These are phyloP conservation scores for Magnolia kwangsiensis DNA, from an alignment of 164 flowering plant species.

Conservation along the genomic window DNA sequence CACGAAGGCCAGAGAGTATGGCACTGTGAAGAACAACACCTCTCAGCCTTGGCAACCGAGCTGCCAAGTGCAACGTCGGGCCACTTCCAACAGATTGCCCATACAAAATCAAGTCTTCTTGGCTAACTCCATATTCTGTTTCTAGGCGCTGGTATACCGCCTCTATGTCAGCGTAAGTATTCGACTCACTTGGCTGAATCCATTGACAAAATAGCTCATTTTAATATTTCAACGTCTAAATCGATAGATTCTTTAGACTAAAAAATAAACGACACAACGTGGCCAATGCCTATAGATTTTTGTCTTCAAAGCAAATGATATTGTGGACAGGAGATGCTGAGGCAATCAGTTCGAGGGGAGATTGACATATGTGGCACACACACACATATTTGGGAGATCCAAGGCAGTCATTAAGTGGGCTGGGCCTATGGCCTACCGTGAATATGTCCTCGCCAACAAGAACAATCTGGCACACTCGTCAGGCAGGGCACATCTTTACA, in stretches of 20 bases:
- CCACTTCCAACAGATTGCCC: conserved; percentile 99
- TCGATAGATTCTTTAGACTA: neutral
- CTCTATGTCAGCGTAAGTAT: conserved; percentile 98
- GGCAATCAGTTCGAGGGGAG: neutral
- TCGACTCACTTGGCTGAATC: conserved; percentile 84
- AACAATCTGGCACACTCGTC: too few relatives aligned
- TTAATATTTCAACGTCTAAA: neutral
- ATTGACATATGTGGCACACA: neutral
- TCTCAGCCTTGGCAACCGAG: conserved; percentile 82
- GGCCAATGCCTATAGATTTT: neutral
- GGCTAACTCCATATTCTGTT: conserved; percentile 84
- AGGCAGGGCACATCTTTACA: too few relatives aligned
- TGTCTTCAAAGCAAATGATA: neutral
- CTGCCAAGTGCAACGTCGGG: conserved; percentile 94
- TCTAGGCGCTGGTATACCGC: conserved; percentile 91
- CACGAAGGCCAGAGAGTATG: conserved; percentile 95
- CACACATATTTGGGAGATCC: neutral
- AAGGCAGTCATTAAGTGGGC: too few relatives aligned
- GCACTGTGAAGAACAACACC: conserved; percentile 97
- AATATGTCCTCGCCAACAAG: too few relatives aligned
- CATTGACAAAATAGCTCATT: conserved; percentile 1
- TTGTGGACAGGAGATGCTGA: too few relatives aligned
- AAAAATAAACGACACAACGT: neutral
- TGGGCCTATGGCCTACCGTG: too few relatives aligned
- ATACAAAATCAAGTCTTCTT: conserved; percentile 80